phyloP scores from a whole-genome alignment of 371 early-diverging fungal species.

The Zopfochytrium polystomum region DNA sequence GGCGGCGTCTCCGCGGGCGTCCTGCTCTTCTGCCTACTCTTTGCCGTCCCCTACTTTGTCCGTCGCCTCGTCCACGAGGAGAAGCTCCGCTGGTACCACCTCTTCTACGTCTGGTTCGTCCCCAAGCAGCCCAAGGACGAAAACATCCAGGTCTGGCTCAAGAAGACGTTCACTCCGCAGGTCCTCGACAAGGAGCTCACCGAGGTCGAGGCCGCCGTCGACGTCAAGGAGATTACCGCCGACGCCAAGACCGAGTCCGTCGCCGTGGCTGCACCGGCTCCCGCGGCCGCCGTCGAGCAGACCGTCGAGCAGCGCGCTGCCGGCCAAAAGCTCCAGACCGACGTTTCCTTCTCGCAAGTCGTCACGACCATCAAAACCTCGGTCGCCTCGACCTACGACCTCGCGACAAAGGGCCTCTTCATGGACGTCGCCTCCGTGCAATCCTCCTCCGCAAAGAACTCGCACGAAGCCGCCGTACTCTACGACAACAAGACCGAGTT shows the following conservation, averaged over 20 bases:
- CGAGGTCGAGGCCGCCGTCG: conserved; percentile 5
- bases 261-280: conserved; percentile 1
- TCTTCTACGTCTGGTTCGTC: conserved; percentile 54
- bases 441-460: conserved; percentile 10
- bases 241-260: conserved; percentile 3
- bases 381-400: background rate
- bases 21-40: conserved; percentile 56
- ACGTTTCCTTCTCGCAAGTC: background rate
- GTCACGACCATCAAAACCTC: conserved; percentile 4
- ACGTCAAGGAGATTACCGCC: background rate
- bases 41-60: conserved; percentile 62
- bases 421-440: conserved; percentile 21
- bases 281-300: background rate
- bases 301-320: background rate
- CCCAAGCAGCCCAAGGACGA: conserved; percentile 32
- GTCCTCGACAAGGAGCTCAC: conserved; percentile 9
- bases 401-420: conserved; percentile 14
- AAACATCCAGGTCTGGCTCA: conserved; percentile 9
- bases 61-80: conserved; percentile 66
- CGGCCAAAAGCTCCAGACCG: background rate
- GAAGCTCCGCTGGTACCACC: conserved; percentile 66
- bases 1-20: conserved; percentile 57
- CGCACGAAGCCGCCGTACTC: conserved; percentile 38
- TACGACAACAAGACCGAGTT: conserved; percentile 79
- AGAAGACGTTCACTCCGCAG: conserved; percentile 23